Base-by-base conservation (phyloP, 352 stramenopile genomes). In the Globisporangium irregulare region DNA sequence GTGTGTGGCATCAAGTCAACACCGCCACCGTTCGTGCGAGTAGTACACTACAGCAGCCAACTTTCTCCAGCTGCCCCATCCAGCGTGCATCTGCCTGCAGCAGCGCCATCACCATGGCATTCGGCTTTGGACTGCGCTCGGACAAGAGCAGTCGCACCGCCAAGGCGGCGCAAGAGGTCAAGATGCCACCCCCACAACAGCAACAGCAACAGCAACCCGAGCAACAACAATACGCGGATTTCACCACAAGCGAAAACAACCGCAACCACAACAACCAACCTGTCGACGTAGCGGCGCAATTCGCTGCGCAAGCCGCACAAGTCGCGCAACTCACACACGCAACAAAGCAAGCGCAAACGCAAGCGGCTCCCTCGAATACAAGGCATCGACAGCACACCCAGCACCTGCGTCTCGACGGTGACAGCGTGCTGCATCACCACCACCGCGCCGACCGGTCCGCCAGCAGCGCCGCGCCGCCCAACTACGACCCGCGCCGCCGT, bases 121-220 rank as follows among this genome's bases (percentile, higher is more conserved):
- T 71, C 50, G 66, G 66, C 7, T 64, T 64, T 55, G 55, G 64
- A 12, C 59, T 66, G 18, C 66, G 66, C 50, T 29, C 34, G 14
- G 46, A 67, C 34, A 61, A 71, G 48, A 62, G 34, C 66, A 62
- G 58, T 59, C 27, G 58, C 58, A 43, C 18, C 20, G 22, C 7
- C 53, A 34, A 66, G n/a, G 36, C 59, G 24, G 36, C 59, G 34
- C 32, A 64, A 14, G 51, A 61, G 14, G 22, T 18, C 20, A 51
- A 58, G 29, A 34, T 41, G 41, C 15, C 38, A 36, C 29, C 25
- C 27, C 46, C 22, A 15, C 25, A 29, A 18, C 38, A 25, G 1
- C 38, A 43, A 10, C 36, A 25, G 1, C 38, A 43, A 10, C 20
- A 68, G 14, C n/a, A 53, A 29, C 27, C 32, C 0, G 32, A 63